A percentile compares a stretch with the other conserved stretches of the same genome.
These are phyloP conservation scores for Diacronema lutheri DNA, from an alignment of 78 protist genomes.

Conservation along the genomic window DNA sequence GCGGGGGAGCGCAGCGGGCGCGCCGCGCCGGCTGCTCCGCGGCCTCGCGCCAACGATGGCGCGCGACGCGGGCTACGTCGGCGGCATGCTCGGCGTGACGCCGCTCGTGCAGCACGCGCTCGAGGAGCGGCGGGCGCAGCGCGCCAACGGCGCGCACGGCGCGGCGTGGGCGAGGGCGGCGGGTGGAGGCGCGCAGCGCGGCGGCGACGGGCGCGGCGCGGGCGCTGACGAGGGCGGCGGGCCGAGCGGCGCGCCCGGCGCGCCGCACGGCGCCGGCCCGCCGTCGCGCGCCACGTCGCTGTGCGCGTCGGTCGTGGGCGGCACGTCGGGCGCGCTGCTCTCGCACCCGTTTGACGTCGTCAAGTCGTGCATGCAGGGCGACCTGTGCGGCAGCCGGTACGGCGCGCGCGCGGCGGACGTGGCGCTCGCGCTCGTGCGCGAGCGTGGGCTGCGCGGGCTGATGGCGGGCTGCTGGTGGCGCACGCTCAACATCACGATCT, in stretches of 20 bases:
- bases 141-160: too few relatives aligned
- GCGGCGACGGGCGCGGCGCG: too few relatives aligned
- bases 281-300: neutral
- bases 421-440: neutral
- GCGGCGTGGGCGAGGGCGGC: too few relatives aligned
- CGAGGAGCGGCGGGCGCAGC: neutral
- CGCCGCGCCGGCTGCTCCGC: neutral
- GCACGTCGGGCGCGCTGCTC: neutral
- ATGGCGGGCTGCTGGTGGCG: neutral
- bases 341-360: slow-evolving; percentile 24
- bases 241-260: too few relatives aligned
- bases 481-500: neutral
- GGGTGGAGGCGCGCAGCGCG: too few relatives aligned
- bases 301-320: neutral
- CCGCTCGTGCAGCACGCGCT: neutral
- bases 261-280: too few relatives aligned
- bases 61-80: slow-evolving; percentile 21
- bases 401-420: too few relatives aligned
- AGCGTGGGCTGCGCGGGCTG: neutral
- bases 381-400: neutral
- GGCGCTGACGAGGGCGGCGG: neutral
- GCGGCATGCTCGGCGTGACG: slow-evolving; percentile 28
- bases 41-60: neutral
- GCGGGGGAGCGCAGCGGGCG: too few relatives aligned
- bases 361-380: slow-evolving; percentile 48